Conservation (phyloP, 257 asterid species). For the Verbascum thapsus region DNA sequence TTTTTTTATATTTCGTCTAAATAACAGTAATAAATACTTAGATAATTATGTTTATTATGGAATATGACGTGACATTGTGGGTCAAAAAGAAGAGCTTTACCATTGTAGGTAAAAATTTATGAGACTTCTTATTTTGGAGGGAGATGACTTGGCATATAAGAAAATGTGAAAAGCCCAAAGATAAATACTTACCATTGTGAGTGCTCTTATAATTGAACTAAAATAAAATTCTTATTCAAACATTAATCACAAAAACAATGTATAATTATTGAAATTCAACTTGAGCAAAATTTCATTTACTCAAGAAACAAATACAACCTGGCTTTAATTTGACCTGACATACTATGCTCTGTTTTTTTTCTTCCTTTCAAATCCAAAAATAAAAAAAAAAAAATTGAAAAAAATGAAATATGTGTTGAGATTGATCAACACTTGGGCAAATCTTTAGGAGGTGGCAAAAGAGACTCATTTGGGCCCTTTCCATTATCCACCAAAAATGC, state of each 20-base stretch:
- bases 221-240: too few relatives aligned
- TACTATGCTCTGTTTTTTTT: neutral
- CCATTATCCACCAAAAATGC: conserved; percentile 94
- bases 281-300: conserved; percentile 25
- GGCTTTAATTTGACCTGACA: neutral
- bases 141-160: too few relatives aligned
- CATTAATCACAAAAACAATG: conserved; percentile 5
- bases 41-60: too few relatives aligned
- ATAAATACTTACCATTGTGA: too few relatives aligned
- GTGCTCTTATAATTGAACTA: too few relatives aligned
- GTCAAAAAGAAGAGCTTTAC: too few relatives aligned
- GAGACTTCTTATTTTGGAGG: too few relatives aligned
- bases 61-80: too few relatives aligned
- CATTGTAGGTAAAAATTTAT: too few relatives aligned
- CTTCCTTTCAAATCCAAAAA: neutral
- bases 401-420: neutral
- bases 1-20: too few relatives aligned
- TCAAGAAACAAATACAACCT: conserved; percentile 28
- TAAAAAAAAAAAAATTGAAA: neutral
- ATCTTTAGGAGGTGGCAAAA: conserved; percentile 84
- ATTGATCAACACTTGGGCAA: conserved; percentile 65
- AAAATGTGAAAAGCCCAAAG: too few relatives aligned
- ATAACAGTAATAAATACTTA: too few relatives aligned
- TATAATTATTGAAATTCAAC: conserved; percentile 18
- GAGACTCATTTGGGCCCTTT: conserved; percentile 57